phyloP scores from a whole-genome alignment of 495 filamentous ascomycete genomes.

The Copromyces sp. region DNA sequence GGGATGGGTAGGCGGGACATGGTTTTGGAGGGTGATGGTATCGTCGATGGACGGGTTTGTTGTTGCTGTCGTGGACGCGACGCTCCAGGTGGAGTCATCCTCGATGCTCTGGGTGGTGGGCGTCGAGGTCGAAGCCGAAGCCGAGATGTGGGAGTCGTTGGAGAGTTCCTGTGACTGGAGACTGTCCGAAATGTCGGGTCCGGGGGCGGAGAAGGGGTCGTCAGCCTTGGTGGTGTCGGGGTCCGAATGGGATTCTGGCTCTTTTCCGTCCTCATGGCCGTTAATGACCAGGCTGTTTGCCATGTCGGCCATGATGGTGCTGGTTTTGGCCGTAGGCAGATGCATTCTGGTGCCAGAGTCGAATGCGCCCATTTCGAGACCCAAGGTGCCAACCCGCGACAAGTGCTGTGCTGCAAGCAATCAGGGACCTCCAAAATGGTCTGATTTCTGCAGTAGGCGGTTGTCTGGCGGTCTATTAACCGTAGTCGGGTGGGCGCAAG shows the following conservation, averaged over 20 bases:
- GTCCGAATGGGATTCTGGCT: not conserved
- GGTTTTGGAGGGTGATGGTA: not conserved
- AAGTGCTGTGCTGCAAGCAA: not conserved
- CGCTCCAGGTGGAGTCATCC: not conserved
- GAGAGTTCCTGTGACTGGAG: not conserved
- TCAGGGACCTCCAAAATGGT: not conserved
- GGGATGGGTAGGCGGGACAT: not conserved
- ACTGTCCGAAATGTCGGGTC: not conserved
- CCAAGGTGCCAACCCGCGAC: not conserved
- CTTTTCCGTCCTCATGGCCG: not conserved
- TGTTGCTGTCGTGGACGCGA: not conserved
- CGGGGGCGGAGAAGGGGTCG: not conserved
- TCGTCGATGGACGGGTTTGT: not conserved
- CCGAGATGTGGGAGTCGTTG: not conserved
- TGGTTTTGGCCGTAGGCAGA: not conserved
- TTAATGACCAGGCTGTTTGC: not conserved
- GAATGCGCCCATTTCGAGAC: not conserved
- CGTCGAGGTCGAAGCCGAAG: not conserved
- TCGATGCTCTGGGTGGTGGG: not conserved
- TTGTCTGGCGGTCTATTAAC: not conserved
- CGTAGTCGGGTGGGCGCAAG: not conserved
- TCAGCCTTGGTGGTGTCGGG: not conserved
- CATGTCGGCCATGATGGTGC: not conserved
- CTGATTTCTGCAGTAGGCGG: not conserved
- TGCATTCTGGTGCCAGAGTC: not conserved